Base-by-base conservation (phyloP, 345 rosid genomes). In the Tarenaya hassleriana region DNA sequence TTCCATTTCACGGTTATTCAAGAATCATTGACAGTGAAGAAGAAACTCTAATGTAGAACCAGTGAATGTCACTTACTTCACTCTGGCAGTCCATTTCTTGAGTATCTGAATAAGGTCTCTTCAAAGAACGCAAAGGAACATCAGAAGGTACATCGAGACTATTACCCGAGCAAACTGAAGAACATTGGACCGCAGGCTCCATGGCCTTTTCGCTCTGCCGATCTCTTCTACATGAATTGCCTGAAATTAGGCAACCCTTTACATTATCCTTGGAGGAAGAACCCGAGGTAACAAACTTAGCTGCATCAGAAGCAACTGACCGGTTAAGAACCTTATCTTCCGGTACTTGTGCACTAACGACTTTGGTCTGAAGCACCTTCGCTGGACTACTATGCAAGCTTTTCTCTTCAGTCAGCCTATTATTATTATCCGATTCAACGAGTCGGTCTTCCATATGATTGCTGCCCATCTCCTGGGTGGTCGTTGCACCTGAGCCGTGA, bases 161-260 rank as follows among this genome's bases (percentile, higher is more conserved):
- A 58, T 77, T 84, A 53, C 77, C 88, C n/a, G 95, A 84, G 60
- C 88, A 78, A 67, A 83, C 86, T 10, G 95, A 86, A 55, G 97
- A 86, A 60, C 86, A 67, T 34, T 71, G 80, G 62, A 67, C 81
- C 1, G 71, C 65, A 47, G 73, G 73, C 55, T 71, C 82, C 15
- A 32, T 27, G 41, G 43, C 73, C 78, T 75, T 83, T 60, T 80
- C 94, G 64, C 71, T 48, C 17, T 71, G 82, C 11, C 43, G 69
- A 7, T 52, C 56, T 77, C 68, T 73, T 67, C 61, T 73, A 37
- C 52, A 32, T 7, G 73, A 64, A 41, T 60, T 71, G 56, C 71
- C 80, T 17, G 61, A 61, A 24, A 45, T 29, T 34, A 53, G 44
- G 35, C 58, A 69, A 46, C 67, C 67, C 52, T 72, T 75, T 40